Conservation (phyloP, 2,329 filamentous ascomycete species). For the Arachnopeziza araneosa region DNA sequence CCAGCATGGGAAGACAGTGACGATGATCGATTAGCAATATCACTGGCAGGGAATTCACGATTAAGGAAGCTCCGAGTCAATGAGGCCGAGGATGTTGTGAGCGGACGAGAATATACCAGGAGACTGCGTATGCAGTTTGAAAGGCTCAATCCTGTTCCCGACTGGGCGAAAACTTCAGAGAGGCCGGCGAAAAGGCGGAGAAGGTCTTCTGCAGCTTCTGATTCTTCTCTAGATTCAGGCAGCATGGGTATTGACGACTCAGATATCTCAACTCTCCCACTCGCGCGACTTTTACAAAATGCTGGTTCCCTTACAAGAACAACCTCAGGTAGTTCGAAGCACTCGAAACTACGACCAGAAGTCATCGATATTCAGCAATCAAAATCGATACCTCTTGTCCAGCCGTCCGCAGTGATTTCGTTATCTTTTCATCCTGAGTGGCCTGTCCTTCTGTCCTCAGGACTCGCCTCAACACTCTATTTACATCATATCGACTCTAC, state of each 20-base stretch:
- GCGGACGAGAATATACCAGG: slow-evolving; percentile 76
- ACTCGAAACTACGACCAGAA: slow-evolving; percentile 74
- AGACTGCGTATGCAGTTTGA: slow-evolving; percentile 74
- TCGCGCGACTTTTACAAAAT: slow-evolving; percentile 75
- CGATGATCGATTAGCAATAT: slow-evolving; percentile 81
- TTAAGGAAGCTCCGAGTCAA: slow-evolving; percentile 77
- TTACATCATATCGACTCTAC: slow-evolving; percentile 82
- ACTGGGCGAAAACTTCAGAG: slow-evolving; percentile 52
- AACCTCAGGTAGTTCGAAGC: slow-evolving; percentile 46
- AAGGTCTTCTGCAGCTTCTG: slow-evolving; percentile 44
- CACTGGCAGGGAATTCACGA: slow-evolving; percentile 67
- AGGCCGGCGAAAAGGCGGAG: slow-evolving; percentile 46
- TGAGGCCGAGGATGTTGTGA: slow-evolving; percentile 81
- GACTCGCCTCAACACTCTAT: slow-evolving; percentile 76
- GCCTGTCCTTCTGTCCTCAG: slow-evolving; percentile 84
- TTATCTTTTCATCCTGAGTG: slow-evolving; percentile 86
- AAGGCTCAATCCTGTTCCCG: slow-evolving; percentile 52
- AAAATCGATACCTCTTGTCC: slow-evolving; percentile 74
- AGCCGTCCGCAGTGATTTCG: slow-evolving; percentile 74
- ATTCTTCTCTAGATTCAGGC: slow-evolving; percentile 34
- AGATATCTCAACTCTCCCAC: slow-evolving; percentile 64
- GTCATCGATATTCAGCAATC: slow-evolving; percentile 85
- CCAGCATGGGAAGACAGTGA: slow-evolving; percentile 93
- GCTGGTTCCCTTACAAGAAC: slow-evolving; percentile 55
- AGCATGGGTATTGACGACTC: slow-evolving; percentile 49